phyloP scores from a whole-genome alignment of 169 alveolate species.

The Cyclospora cayetanensis region DNA sequence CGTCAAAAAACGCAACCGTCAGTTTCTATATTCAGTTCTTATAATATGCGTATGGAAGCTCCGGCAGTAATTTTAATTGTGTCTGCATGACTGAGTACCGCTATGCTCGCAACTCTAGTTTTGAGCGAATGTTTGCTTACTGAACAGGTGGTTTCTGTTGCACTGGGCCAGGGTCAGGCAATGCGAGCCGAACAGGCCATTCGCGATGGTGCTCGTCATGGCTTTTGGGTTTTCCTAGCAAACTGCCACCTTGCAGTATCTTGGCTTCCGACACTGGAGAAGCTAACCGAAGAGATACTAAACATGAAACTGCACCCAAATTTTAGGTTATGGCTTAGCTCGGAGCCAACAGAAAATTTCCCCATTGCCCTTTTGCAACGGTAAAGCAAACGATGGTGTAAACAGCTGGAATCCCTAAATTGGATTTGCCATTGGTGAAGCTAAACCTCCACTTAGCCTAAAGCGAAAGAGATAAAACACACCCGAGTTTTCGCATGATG shows the following conservation, averaged over 20 bases:
- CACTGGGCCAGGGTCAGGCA: constrained; percentile 95
- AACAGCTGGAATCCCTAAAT: too few relatives aligned
- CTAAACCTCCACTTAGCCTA: too few relatives aligned
- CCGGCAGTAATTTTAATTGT: constrained; percentile 69
- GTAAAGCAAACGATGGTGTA: not conserved
- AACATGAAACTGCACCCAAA: constrained; percentile 89
- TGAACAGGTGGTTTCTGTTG: constrained; percentile 81
- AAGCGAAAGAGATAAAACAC: not conserved
- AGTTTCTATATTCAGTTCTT: too few relatives aligned
- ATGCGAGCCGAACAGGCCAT: constrained; percentile 89
- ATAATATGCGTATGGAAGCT: too few relatives aligned
- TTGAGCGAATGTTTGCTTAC: not conserved
- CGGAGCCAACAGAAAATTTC: constrained; percentile 94
- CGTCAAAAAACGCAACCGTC: constrained; percentile 72
- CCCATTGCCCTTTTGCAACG: constrained; percentile 95
- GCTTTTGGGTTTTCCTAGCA: constrained; percentile 94
- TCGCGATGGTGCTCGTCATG: constrained; percentile 92
- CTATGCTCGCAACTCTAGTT: not conserved
- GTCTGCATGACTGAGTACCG: too few relatives aligned
- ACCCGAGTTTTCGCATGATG: not conserved
- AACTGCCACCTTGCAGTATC: constrained; percentile 93
- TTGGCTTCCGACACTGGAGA: constrained; percentile 92
- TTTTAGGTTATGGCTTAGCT: constrained; percentile 95
- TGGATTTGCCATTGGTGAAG: too few relatives aligned
- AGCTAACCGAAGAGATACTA: constrained; percentile 75